Evolutionary conservation across 2,329 filamentous ascomycete species (phyloP), one percentile per base, ranked within the genome.

Genomic region (Didymella arachidicola): DNA sequence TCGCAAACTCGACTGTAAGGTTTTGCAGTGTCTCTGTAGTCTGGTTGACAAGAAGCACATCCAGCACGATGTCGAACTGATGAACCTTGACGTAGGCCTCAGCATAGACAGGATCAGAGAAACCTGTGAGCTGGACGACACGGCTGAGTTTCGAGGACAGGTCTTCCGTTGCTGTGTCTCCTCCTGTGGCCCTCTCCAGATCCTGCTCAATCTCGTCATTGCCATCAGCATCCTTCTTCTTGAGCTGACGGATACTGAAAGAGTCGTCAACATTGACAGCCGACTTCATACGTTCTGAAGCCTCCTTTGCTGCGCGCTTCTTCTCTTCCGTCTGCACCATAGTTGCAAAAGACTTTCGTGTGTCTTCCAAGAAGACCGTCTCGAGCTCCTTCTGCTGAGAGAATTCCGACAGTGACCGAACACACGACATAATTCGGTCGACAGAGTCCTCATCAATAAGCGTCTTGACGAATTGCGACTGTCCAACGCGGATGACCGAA

Each of bases 321-420:
- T 93, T 96, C 81, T 99, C 95, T 72, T 98, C 95, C 1, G 93
- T 92, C 70, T 96, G 91, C 0, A 99, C 94, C 92, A 98, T 98
- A 32, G 92, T 92, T 58, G 92, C 87, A 87, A 99, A 99, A 1
- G 95, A 96, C 77, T 94, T 96, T 67, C 92, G 86, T 0, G 95
- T 99, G 75, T 99, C 95, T 64, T 97, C 89, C 32, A 99, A 82
- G 84, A 97, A 99, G 1, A 96, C 93, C 0, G 87, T 89, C 78
- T 97, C 93, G 5, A 99, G 85, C 69, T 96, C 91, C 79, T 95
- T 96, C 80, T 91, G 92, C 74, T 96, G 83, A 14, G 88, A 86
- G 73, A 97, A 97, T 72, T 98, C 93, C 4, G 93, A 91, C 27
- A 99, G 83, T 7, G 93, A 95, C 61, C 94, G 89, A 30, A 99